Evolutionary conservation across 2,329 filamentous ascomycete species (phyloP).

Genomic region (Aspergillus thermomutatus): DNA sequence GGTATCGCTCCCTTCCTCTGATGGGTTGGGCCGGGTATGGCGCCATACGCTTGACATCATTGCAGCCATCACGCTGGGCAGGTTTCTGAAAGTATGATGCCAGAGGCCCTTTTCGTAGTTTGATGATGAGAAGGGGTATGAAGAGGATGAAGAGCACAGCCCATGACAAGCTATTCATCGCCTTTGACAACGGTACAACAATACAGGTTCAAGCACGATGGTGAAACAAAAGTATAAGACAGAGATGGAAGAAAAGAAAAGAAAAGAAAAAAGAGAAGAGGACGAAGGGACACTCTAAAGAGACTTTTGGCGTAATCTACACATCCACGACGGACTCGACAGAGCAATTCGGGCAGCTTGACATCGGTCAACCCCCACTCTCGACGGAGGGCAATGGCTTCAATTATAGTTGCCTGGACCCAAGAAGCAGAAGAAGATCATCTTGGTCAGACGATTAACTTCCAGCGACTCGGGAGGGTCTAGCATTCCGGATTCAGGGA

Average conservation of each 20-base stretch:
- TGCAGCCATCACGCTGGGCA: slow-evolving; percentile 13
- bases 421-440: slow-evolving; percentile 17
- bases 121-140: slow-evolving; percentile 25
- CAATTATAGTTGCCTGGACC: slow-evolving; percentile 18
- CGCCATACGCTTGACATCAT: slow-evolving; percentile 31
- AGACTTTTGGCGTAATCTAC: slow-evolving; percentile 10
- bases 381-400: slow-evolving; percentile 16
- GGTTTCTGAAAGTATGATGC: slow-evolving; percentile 8
- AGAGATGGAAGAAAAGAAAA: slow-evolving; percentile 4
- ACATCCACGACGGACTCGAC: slow-evolving; percentile 10
- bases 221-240: neutral
- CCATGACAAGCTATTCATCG: slow-evolving; percentile 33
- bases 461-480: slow-evolving; percentile 9
- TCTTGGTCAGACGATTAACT: slow-evolving; percentile 24
- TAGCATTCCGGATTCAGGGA: slow-evolving; percentile 18
- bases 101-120: slow-evolving; percentile 19
- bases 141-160: slow-evolving; percentile 27
- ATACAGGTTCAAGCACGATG: neutral
- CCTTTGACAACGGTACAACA: slow-evolving; percentile 17
- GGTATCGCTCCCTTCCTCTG: slow-evolving; percentile 37
- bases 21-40: slow-evolving; percentile 40
- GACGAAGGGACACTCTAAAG: slow-evolving; percentile 8
- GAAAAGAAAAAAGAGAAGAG: slow-evolving; percentile 5
- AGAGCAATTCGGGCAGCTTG: slow-evolving; percentile 10
- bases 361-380: slow-evolving; percentile 14